Conservation (phyloP, 345 rosid species). For the Garcia nutans region DNA sequence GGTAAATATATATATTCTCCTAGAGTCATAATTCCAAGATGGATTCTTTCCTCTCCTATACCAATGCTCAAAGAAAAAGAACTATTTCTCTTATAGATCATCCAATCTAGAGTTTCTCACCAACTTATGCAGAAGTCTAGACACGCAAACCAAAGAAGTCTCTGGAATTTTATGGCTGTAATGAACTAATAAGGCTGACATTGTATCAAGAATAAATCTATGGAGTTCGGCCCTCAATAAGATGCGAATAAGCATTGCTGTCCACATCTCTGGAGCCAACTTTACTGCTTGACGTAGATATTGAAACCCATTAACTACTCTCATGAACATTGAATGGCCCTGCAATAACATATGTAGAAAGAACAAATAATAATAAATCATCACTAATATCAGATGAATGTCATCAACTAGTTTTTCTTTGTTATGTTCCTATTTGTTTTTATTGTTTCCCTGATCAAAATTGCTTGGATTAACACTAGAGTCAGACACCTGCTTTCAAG, state of each 20-base stretch:
- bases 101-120: conserved; percentile 12
- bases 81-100: background rate
- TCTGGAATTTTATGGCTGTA: conserved; percentile 52
- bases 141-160: conserved; percentile 55
- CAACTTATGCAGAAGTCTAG: conserved; percentile 52
- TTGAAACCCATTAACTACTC: conserved; percentile 59
- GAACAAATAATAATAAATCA: background rate
- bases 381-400: background rate
- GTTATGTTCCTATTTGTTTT: no score
- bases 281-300: conserved; percentile 58
- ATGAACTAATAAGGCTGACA: conserved; percentile 51
- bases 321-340: conserved; percentile 43
- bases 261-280: conserved; percentile 82
- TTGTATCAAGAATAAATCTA: conserved; percentile 48
- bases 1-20: no score
- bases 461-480: no score
- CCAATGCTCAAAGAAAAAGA: no score
- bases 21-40: no score
- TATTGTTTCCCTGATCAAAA: background rate
- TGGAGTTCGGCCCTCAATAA: conserved; percentile 59
- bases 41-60: no score
- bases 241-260: conserved; percentile 65
- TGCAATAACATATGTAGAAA: conserved; percentile 23
- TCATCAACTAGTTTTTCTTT: background rate
- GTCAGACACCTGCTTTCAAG: no score